Base-by-base conservation (phyloP, 108 stramenopile genomes). In the Pseudonitzschia pungens region DNA sequence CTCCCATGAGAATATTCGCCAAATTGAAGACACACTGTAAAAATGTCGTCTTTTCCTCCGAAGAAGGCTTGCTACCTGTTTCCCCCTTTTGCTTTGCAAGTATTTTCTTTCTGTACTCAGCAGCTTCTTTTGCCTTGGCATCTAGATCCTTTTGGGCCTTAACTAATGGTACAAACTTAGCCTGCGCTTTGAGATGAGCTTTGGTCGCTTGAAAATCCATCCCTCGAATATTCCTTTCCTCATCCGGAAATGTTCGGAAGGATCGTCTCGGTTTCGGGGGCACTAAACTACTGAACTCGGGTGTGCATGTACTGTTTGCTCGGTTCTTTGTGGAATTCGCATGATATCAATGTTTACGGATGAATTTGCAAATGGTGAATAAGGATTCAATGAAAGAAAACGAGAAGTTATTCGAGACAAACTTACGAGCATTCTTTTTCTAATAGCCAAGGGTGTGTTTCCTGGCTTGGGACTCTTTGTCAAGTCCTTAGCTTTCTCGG, bases 1-100 rank as follows among this genome's bases (percentile, higher is more conserved):
- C 91, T 50, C 91, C 89, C 91, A 92, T 92, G 36, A 92, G 73
- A 59, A 92, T 92, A 68, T 92, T 92, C 10, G 86, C 79, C 84
- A 92, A 72, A 68, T 92, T 92, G 74, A 92, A 92, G 21, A 78
- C 74, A 44, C 87, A 81, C 73, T 89, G 81, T 12, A 50, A 65
- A 70, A 86, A 82, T 58, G 79, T 84, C 45, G 86, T 77, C 72
- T 91, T 89, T 26, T 81, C 84, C 6, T 74, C 70, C 43, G 59
- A 45, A 27, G 58, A 48, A 60, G 21, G 28, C 33, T 78, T 71
- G 42, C 60, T 81, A 44, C 62, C 65, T 62, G 31, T 63, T 45
- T 48, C 54, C 43, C 68, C 27, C 59, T 66, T 33, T 58, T 78
- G 54, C 66, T 84, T 60, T 12, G 60, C 26, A 33, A 81, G 60